These are phyloP conservation scores for Pseudisothecium myosuroides DNA, from an alignment of 225 moss, liverwort and hornwort species.

Conservation along the genomic window DNA sequence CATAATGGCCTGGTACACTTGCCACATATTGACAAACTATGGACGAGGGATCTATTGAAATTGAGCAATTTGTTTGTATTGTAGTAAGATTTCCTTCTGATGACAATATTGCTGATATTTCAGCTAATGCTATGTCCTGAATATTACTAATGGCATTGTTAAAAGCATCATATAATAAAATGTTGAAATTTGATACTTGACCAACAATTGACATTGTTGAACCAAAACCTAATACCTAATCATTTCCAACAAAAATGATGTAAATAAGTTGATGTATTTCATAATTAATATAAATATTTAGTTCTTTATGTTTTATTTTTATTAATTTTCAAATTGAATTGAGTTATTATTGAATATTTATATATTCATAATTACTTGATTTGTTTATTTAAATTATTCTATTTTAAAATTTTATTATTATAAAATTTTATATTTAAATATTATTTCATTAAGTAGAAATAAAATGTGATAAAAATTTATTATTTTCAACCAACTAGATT, in stretches of 20 bases:
- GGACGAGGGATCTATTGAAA: slow-evolving; percentile 3
- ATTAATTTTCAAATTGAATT: not conserved
- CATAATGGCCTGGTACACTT: slow-evolving; percentile 6
- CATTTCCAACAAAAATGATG: not conserved
- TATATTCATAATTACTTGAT: not conserved
- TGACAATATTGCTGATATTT: slow-evolving; percentile 7
- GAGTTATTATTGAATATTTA: not conserved
- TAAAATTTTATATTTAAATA: not conserved
- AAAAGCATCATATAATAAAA: slow-evolving; percentile 15
- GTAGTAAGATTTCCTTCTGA: not conserved
- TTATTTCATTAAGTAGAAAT: not conserved
- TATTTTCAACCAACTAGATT: not conserved
- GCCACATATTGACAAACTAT: slow-evolving; percentile 19
- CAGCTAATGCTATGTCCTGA: slow-evolving; percentile 2
- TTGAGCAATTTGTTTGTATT: slow-evolving; percentile 10
- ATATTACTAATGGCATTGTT: slow-evolving; percentile 13
- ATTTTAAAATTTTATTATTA: too few species aligned
- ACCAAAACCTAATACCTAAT: slow-evolving; percentile 23
- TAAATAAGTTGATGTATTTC: not conserved
- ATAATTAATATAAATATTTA: not conserved
- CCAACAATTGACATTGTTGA: slow-evolving; percentile 11
- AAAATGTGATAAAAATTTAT: not conserved
- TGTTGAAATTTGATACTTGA: slow-evolving; percentile 5
- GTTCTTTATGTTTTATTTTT: not conserved
- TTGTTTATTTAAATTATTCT: too few species aligned